These are phyloP conservation scores for Panaeolus cyanescens DNA, from an alignment of 768 basidiomycete species.

Conservation along the genomic window DNA sequence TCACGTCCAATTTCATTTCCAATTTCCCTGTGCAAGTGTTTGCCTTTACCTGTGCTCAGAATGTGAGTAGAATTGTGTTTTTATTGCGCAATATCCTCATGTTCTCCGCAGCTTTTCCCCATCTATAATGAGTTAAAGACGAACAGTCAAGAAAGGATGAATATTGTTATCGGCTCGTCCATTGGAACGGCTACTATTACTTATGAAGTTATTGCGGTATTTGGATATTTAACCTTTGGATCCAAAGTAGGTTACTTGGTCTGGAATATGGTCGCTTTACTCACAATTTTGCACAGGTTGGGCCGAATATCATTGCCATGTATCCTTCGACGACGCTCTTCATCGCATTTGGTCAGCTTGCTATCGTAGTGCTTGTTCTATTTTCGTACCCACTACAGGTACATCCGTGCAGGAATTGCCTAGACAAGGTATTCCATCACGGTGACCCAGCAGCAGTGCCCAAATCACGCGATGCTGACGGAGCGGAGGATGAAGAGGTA, in stretches of 20 bases:
- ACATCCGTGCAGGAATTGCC: constrained; percentile 87
- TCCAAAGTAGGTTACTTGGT: constrained; percentile 54
- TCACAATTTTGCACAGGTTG: constrained; percentile 53
- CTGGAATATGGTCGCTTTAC: constrained; percentile 4
- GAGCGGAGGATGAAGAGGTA: constrained; percentile 44
- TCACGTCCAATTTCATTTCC: constrained; percentile 77
- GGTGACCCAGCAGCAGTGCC: constrained; percentile 28
- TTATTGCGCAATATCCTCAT: neutral
- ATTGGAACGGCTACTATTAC: constrained; percentile 83
- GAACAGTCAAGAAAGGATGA: constrained; percentile 84
- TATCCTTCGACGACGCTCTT: constrained; percentile 89
- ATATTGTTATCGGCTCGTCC: constrained; percentile 81
- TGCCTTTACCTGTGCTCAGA: constrained; percentile 91
- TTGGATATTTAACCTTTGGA: constrained; percentile 94
- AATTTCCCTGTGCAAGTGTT: constrained; percentile 95
- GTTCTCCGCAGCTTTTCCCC: constrained; percentile 72
- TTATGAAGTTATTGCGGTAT: constrained; percentile 87
- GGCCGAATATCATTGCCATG: constrained; percentile 94
- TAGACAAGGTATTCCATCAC: constrained; percentile 84
- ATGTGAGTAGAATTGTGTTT: constrained; percentile 50
- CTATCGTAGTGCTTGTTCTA: constrained; percentile 87
- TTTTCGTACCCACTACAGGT: constrained; percentile 96
- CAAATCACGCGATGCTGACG: constrained; percentile 30
- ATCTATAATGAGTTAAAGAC: constrained; percentile 88
- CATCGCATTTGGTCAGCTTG: constrained; percentile 90